Conservation (phyloP, 805 yeast species). For the Candida manassasensis region DNA sequence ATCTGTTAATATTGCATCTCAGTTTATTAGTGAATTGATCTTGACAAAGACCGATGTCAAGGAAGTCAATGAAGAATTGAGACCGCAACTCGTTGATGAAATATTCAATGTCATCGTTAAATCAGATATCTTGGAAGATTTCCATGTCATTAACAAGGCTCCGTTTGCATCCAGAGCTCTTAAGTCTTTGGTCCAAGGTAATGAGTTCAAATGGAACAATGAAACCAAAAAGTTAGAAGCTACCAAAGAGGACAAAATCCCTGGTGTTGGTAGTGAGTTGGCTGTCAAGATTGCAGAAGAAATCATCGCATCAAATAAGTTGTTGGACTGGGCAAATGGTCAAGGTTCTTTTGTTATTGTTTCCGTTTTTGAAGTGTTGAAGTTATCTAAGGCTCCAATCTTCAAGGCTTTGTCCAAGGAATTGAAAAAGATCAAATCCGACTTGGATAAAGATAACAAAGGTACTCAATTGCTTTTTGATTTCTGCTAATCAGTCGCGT, state of each 20-base stretch:
- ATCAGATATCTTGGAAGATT: conserved; percentile 64
- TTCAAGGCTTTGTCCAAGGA: conserved; percentile 48
- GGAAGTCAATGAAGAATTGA: conserved; percentile 33
- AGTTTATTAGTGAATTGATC: conserved; percentile 72
- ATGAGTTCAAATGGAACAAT: conserved; percentile 67
- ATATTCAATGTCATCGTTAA: conserved; percentile 52
- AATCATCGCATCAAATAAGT: conserved; percentile 42
- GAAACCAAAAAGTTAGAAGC: conserved; percentile 44
- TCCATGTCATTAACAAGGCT: conserved; percentile 58
- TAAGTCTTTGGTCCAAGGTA: conserved; percentile 77
- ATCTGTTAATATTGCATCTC: conserved; percentile 75
- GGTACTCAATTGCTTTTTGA: conserved; percentile 33
- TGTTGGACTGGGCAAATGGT: conserved; percentile 60
- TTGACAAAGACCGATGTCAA: conserved; percentile 37
- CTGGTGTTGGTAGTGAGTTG: conserved; percentile 54
- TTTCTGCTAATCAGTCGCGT: not conserved
- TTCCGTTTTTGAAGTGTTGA: conserved; percentile 66
- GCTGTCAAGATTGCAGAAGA: conserved; percentile 52
- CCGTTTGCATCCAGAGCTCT: conserved; percentile 73
- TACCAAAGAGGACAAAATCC: conserved; percentile 25
- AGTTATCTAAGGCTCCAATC: conserved; percentile 30
- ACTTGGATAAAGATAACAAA: conserved; percentile 51
- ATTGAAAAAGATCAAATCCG: conserved; percentile 47
- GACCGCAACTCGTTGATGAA: conserved; percentile 48
- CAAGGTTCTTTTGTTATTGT: conserved; percentile 80